Percentiles rank a stretch among this genome's conserved stretches.
phyloP scores from a whole-genome alignment of 257 asterid species.

The Leonotis leonurus region DNA sequence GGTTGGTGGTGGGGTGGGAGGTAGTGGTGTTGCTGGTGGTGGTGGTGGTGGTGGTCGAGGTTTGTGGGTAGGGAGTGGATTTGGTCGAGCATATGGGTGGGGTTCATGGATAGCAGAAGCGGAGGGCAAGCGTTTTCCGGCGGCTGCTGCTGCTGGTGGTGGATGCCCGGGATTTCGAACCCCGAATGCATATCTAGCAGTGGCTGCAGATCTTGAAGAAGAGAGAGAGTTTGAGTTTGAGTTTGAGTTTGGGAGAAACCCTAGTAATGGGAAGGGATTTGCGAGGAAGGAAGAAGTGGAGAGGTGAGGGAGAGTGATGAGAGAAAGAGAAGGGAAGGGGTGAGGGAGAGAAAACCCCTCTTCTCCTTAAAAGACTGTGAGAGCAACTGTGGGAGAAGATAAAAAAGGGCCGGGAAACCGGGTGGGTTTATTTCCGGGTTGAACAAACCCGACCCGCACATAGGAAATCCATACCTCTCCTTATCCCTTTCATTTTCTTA shows the following conservation, averaged over 20 bases:
- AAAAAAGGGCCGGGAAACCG: slow-evolving; percentile 17
- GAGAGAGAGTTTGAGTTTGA: not conserved
- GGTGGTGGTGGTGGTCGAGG: slow-evolving; percentile 23
- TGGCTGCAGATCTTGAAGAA: not conserved
- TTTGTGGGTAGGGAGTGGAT: slow-evolving; percentile 23
- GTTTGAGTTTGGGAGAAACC: slow-evolving; percentile 12
- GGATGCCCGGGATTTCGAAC: slow-evolving; percentile 40
- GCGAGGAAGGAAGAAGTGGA: not conserved
- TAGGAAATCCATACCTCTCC: not conserved
- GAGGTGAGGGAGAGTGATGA: not conserved
- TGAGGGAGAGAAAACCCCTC: slow-evolving; percentile 8
- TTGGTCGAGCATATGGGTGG: slow-evolving; percentile 36
- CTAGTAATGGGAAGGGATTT: slow-evolving; percentile 19
- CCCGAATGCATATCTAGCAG: slow-evolving; percentile 36
- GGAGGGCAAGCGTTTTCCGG: slow-evolving; percentile 12
- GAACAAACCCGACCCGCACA: slow-evolving; percentile 6
- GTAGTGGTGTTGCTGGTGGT: slow-evolving; percentile 5
- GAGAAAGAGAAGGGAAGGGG: not conserved
- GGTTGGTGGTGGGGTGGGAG: slow-evolving; percentile 15
- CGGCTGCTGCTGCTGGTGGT: slow-evolving; percentile 21
- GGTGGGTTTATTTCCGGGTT: slow-evolving; percentile 13
- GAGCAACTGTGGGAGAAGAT: slow-evolving; percentile 13
- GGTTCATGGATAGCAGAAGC: slow-evolving; percentile 28
- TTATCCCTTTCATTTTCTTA: not conserved
- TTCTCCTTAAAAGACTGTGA: not conserved